Evolutionary conservation across 208 protist genomes (phyloP), one percentile per base, ranked within the genome.

Genomic region (Acanthamoeba triangularis): DNA sequence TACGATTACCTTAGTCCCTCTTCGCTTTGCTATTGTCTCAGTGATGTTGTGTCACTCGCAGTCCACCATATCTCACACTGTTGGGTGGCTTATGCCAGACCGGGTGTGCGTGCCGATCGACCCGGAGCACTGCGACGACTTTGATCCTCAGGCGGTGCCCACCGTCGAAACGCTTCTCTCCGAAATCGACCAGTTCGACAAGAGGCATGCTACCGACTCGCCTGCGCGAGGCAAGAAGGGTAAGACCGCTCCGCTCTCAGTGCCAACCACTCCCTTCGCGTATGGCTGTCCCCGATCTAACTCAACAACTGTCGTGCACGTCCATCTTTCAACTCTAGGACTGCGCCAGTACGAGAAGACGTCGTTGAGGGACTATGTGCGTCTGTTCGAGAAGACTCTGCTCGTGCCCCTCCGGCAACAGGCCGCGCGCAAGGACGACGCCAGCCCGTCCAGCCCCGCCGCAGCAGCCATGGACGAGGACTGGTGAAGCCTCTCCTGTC

Each of bases 81-180:
- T 41, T 41, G 37, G 37, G 37, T 41, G 37, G 3, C 37, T 41
- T 0, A 3, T 20, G 28, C 20, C 33, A 90, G 82, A 90, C 14
- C 47, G 82, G n/a, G 82, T 90, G 54, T 90, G 82, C 33, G 82
- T 90, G 49, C 82, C 82, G 16, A 90, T 90, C 54, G 82, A 90
- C 37, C 33, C 52, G 5, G 25, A 37, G 11, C 47, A 47, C 2
- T 90, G 82, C 54, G 82, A 90, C 49, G 52, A 90, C 20, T 90
- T 90, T 41, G 82, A 90, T 23, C 82, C 82, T 20, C 41, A 47
- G 82, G 28, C 82, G 33, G 82, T 65, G 82, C 82, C 82, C 82
- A 90, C 82, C 49, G 49, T 90, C n/a, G 52, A 65, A 49, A 35
- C 30, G 8, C 82, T 90, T 5, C 52, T 67, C 47, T 25, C 47